Evolutionary conservation across 2,329 filamentous ascomycete species (phyloP).

Genomic region (Monosporascus sp.): DNA sequence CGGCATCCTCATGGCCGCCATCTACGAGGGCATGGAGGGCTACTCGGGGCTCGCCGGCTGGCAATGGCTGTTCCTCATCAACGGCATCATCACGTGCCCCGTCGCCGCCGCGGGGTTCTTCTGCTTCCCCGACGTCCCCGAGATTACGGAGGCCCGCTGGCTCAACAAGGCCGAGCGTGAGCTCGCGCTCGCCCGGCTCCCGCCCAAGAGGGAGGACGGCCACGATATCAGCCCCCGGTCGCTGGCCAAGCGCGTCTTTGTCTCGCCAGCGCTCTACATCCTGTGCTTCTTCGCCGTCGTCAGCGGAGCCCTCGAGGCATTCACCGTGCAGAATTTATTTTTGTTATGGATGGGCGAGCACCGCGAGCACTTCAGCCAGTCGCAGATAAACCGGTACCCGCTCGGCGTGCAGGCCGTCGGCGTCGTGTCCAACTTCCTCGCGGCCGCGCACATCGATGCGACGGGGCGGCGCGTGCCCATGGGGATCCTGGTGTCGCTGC

Average conservation of each 20-base stretch:
- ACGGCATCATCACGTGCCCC: neutral
- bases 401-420: slow-evolving; percentile 8
- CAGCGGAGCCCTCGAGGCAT: slow-evolving; percentile 2
- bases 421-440: slow-evolving; percentile 20
- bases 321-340: slow-evolving; percentile 3
- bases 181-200: too few species aligned
- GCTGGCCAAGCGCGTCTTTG: too few species aligned
- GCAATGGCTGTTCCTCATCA: slow-evolving; percentile 45
- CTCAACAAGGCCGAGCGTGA: neutral
- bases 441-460: slow-evolving; percentile 14
- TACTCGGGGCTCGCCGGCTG: slow-evolving; percentile 38
- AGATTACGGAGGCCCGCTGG: neutral
- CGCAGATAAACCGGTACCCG: neutral
- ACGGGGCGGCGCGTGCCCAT: slow-evolving; percentile 11
- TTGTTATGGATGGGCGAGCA: neutral
- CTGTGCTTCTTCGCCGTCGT: too few species aligned
- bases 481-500: slow-evolving; percentile 10
- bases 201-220: too few species aligned
- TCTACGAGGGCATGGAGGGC: slow-evolving; percentile 42
- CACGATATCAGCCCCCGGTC: too few species aligned
- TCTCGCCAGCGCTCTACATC: too few species aligned
- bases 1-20: slow-evolving; percentile 42
- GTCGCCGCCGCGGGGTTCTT: slow-evolving; percentile 40
- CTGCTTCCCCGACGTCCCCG: slow-evolving; percentile 23
- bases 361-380: too few species aligned